Evolutionary conservation across 148 eudicot species (phyloP), one percentile per base, ranked within the genome.

Genomic region (Vaccinium corymbosum): DNA sequence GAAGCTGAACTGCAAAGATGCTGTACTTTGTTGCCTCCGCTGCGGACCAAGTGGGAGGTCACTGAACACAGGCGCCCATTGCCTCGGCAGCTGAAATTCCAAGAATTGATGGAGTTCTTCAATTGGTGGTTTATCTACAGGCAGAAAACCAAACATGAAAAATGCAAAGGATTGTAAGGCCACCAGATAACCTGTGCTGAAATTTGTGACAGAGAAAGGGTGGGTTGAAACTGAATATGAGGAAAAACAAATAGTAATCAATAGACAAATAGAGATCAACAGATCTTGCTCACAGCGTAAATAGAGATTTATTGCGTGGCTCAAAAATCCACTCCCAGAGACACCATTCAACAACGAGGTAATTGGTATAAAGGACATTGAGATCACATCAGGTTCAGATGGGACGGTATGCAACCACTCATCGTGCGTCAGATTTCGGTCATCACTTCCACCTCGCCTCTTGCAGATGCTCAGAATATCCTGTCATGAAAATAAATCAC

Each of bases 11-110:
- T 94, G 99, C 86, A 97, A 86, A 76, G 99, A 94, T 79, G 95
- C 82, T 62, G 87, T 89, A 82, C 90, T 92, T 84, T 89, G 94
- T 81, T 94, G 96, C 90, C 89, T 90, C 80, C 98, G 90, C 79
- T 97, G 99, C 57, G 98, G 99, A 81, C 98, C 99, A 87, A 97
- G 92, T 52, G 99, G 98, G 86, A 94, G 97, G 82, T 97, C 99
- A 86, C 95, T 93, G 83, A 95, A 97, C 64, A 97, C 94, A 59
- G 99, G 99, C 42, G 99, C 99, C 99, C 99, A 97, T 86, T 94
- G 97, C 83, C 99, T 85, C n/a, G 98, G 99, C 83, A 97, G 85
- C 89, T 97, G 99, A 86, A 97, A 97, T 85, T 97, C 98, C 93
- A 97, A 88, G 92, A 97, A 97, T 79, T 94, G 99, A 82, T 94